Evolutionary conservation across 129 eudicot species (phyloP).

Genomic region (Mikania micrantha): DNA sequence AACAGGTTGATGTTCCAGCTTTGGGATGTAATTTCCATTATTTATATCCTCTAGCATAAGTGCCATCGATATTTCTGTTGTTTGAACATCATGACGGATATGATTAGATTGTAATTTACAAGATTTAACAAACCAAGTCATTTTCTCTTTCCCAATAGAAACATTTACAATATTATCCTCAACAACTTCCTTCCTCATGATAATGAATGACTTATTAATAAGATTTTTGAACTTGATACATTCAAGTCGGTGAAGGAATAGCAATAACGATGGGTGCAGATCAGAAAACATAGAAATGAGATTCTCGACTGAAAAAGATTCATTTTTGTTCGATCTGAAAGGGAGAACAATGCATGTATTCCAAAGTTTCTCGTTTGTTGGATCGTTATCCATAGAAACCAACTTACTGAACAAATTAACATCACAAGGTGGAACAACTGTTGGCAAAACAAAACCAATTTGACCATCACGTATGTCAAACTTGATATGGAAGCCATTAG

Average conservation of each 20-base stretch:
- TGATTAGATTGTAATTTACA: conserved; percentile 39
- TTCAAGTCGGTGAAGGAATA: conserved; percentile 75
- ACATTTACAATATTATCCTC: conserved; percentile 65
- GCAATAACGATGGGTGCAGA: conserved; percentile 76
- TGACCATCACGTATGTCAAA: conserved; percentile 74
- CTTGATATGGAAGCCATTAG: conserved; percentile 82
- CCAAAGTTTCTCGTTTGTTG: conserved; percentile 32
- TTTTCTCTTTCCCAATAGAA: conserved; percentile 45
- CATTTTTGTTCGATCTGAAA: conserved; percentile 43
- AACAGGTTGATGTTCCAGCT: conserved; percentile 59
- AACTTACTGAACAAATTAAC: conserved; percentile 35
- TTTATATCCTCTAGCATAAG: conserved; percentile 48
- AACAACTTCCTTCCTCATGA: conserved; percentile 62
- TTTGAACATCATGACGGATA: conserved; percentile 47
- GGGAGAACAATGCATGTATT: conserved; percentile 80
- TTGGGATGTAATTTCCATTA: conserved; percentile 41
- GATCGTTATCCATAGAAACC: conserved; percentile 29
- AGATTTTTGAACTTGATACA: conserved; percentile 58
- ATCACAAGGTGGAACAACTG: conserved; percentile 63
- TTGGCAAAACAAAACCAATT: conserved; percentile 82
- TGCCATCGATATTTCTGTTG: conserved; percentile 74
- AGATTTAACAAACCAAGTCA: conserved; percentile 70
- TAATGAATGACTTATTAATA: conserved; percentile 34
- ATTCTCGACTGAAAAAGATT: conserved; percentile 34
- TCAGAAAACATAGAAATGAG: conserved; percentile 71